Evolutionary conservation across 2,329 filamentous ascomycete genomes (phyloP), one percentile per base, ranked within the genome.

Genomic region (Ophiobolus disseminans): DNA sequence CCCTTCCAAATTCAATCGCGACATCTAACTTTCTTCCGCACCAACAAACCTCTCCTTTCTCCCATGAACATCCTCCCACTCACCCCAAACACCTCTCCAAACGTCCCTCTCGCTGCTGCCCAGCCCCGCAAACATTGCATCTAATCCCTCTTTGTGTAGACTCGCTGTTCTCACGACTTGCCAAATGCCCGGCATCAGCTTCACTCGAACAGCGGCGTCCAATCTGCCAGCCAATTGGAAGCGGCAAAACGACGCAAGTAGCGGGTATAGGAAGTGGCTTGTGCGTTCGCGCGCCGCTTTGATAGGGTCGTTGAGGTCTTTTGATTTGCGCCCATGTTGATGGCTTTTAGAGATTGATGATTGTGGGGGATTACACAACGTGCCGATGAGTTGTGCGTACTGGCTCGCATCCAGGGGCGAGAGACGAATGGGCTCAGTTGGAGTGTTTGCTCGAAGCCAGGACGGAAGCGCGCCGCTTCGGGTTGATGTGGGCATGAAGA

Each of bases 301-400:
- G 10, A 82, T 81, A 48, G 82, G 79, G 53, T 87, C 84, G 20
- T 80, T 80, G 20, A 87, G 77, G 1, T 73, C 74, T n/a, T 59
- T 62, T 5, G 59, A 53, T 10, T 63, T 68, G 37, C 57, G 48
- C 10, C 55, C 55, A 11, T 58, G 57, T 13, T 77, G 74, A 36
- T 73, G 72, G 6, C 60, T 49, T 26, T 76, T 74, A 11, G 78
- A 73, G 4, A 84, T 79, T 1, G 81, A 78, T 0, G 81, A 82
- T 36, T 82, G 78, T 0, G 84, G 83, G 0, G 85, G 85, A 43
- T 84, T 82, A 72, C 82, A 85, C 40, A 87, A 78, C 0, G 82
- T 79, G n/a, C 80, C 80, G 17, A 87, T 75, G 7, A 86, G 70
- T 8, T 82, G 79, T 1, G 81, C 76, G 56, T 80, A 83, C 31